Percentiles rank a stretch among this genome's conserved stretches.
These are phyloP conservation scores for Escovopsis sp. DNA, from an alignment of 2,329 filamentous ascomycete species.

Conservation along the genomic window DNA sequence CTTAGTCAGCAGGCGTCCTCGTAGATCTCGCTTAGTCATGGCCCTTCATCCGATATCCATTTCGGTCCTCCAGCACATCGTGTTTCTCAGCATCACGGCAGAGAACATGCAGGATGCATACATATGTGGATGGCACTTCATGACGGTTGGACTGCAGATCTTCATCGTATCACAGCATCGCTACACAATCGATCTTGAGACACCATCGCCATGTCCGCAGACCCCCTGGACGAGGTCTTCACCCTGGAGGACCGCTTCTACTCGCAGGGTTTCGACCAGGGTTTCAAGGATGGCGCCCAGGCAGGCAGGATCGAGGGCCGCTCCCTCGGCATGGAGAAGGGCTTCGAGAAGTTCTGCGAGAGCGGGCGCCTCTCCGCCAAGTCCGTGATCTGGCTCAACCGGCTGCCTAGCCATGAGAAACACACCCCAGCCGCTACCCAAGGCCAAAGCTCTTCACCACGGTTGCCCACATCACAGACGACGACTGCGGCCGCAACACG, in stretches of 20 bases:
- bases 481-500: neutral
- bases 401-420: constrained; percentile 29
- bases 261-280: constrained; percentile 62
- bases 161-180: no score
- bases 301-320: constrained; percentile 79
- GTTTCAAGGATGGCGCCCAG: constrained; percentile 56
- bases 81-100: no score
- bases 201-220: constrained; percentile 19
- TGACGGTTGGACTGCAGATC: no score
- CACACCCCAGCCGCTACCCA: constrained; percentile 2
- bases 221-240: constrained; percentile 41
- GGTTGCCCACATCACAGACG: neutral
- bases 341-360: constrained; percentile 81
- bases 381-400: constrained; percentile 69
- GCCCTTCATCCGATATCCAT: no score
- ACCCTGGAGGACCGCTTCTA: constrained; percentile 59
- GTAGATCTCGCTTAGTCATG: no score
- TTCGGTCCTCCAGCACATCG: no score
- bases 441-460: neutral
- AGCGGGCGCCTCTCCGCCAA: constrained; percentile 66
- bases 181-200: no score
- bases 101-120: no score
- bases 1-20: no score
- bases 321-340: constrained; percentile 78
- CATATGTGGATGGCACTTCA: no score